Percentiles rank a stretch among this genome's conserved stretches.
Evolutionary conservation across 1,284 basidiomycete genomes (phyloP).

Genomic region (Sanghuangporus sanghuang): DNA sequence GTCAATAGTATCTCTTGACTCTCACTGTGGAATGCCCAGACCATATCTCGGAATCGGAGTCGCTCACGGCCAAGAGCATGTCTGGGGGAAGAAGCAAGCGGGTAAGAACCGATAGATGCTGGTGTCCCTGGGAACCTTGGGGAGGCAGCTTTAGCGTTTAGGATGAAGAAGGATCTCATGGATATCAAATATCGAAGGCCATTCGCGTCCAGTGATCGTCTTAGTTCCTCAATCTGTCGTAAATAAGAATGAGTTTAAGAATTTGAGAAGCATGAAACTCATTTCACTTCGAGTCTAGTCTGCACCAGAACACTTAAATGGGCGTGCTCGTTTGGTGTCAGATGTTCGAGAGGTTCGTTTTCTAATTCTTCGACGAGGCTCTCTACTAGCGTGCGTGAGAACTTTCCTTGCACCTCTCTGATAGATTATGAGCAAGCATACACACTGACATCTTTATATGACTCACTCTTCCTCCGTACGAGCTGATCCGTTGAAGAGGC

Average conservation of each 20-base stretch:
- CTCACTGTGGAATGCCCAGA: slow-evolving; percentile 95
- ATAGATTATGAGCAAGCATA: slow-evolving; percentile 5
- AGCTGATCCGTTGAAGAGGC: slow-evolving; percentile 39
- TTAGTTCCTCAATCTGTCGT: slow-evolving; percentile 77
- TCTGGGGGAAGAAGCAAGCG: slow-evolving; percentile 27
- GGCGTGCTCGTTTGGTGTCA: slow-evolving; percentile 74
- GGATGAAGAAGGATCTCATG: slow-evolving; percentile 78
- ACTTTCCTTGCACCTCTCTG: slow-evolving; percentile 53
- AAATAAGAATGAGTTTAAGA: slow-evolving; percentile 7
- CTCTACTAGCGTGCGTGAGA: slow-evolving; percentile 57
- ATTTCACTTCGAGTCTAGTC: slow-evolving; percentile 77
- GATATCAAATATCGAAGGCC: slow-evolving; percentile 88
- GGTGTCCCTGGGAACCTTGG: slow-evolving; percentile 28
- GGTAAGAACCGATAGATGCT: slow-evolving; percentile 32
- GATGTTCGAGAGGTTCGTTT: slow-evolving; percentile 55
- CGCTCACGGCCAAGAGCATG: slow-evolving; percentile 57
- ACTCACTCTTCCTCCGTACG: slow-evolving; percentile 38
- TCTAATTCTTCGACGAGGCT: slow-evolving; percentile 64
- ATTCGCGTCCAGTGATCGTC: slow-evolving; percentile 81
- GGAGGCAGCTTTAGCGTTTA: slow-evolving; percentile 54
- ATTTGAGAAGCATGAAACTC: not conserved
- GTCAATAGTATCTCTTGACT: slow-evolving; percentile 80
- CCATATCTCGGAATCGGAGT: slow-evolving; percentile 84
- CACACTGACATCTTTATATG: not conserved
- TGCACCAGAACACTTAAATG: slow-evolving; percentile 79